phyloP scores from a whole-genome alignment of 73 alveolate species.

The Tetrahymena borealis region DNA sequence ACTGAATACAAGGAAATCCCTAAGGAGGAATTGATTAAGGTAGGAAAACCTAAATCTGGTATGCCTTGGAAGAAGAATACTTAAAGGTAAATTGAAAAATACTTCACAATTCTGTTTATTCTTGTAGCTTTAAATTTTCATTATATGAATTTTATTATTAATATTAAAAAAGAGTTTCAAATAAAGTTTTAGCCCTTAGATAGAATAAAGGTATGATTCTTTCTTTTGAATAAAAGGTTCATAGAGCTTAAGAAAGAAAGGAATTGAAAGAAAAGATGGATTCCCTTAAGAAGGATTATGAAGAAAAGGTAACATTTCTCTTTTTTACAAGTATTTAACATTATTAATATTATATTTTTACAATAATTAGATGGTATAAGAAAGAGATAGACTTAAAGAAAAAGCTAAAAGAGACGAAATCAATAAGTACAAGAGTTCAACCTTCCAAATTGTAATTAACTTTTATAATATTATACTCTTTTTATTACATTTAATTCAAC shows the following conservation, averaged over 20 bases:
- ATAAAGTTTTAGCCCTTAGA: slow-evolving; percentile 16
- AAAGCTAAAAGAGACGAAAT: slow-evolving; percentile 55
- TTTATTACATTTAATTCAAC: too few species aligned
- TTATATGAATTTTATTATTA: background rate
- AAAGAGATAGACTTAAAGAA: slow-evolving; percentile 26
- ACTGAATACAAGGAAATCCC: background rate
- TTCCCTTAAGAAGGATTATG: slow-evolving; percentile 47
- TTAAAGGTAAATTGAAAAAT: slow-evolving; percentile 25
- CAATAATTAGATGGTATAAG: slow-evolving; percentile 19
- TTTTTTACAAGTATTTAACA: background rate
- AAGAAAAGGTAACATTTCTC: slow-evolving; percentile 30
- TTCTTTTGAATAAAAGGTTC: slow-evolving; percentile 55
- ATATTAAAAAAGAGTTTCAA: background rate
- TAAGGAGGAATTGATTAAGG: background rate
- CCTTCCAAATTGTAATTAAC: slow-evolving; percentile 44
- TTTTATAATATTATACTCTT: too few species aligned
- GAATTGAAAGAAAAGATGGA: slow-evolving; percentile 45
- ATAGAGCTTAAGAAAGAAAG: slow-evolving; percentile 33
- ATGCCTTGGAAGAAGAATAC: slow-evolving; percentile 63
- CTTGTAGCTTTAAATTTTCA: background rate
- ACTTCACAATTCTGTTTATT: background rate
- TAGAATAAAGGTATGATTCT: slow-evolving; percentile 5
- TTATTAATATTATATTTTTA: background rate
- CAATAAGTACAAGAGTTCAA: slow-evolving; percentile 56
- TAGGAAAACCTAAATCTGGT: slow-evolving; percentile 60